A percentile compares a stretch with the other conserved stretches of the same genome.
These are phyloP conservation scores for Candida vartiovaarae DNA, from an alignment of 805 yeast species.

Conservation along the genomic window DNA sequence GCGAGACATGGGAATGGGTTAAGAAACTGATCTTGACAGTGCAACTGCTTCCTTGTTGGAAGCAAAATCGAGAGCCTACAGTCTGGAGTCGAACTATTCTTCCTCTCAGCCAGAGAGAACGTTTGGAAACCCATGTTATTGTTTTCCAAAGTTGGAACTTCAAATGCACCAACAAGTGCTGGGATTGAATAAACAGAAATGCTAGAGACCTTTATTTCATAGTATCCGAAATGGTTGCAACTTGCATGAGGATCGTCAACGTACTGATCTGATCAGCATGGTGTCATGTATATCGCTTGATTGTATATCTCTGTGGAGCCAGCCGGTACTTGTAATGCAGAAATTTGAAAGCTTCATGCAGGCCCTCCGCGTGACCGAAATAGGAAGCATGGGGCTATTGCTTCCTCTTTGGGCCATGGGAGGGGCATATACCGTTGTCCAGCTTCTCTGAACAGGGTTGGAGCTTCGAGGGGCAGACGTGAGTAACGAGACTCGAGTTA, in stretches of 20 bases:
- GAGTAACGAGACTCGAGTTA: too few relatives aligned
- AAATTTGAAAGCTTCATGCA: background rate
- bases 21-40: conserved; percentile 31
- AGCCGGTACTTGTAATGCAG: background rate
- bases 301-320: too few relatives aligned
- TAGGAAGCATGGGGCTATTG: background rate
- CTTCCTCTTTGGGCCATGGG: background rate
- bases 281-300: too few relatives aligned
- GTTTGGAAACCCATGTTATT: conserved; percentile 6
- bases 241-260: too few relatives aligned
- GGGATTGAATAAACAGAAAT: too few relatives aligned
- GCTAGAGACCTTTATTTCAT: too few relatives aligned
- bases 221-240: too few relatives aligned
- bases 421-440: background rate
- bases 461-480: too few relatives aligned
- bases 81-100: conserved; percentile 23
- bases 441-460: too few relatives aligned
- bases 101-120: conserved; percentile 6
- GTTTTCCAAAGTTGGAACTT: too few relatives aligned
- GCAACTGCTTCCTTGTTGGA: conserved; percentile 36
- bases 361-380: background rate
- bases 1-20: conserved; percentile 60
- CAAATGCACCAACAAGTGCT: too few relatives aligned
- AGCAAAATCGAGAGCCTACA: conserved; percentile 40
- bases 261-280: too few relatives aligned